Evolutionary conservation across 164 flowering plant species (phyloP).

Genomic region (Sextonia rubra): DNA sequence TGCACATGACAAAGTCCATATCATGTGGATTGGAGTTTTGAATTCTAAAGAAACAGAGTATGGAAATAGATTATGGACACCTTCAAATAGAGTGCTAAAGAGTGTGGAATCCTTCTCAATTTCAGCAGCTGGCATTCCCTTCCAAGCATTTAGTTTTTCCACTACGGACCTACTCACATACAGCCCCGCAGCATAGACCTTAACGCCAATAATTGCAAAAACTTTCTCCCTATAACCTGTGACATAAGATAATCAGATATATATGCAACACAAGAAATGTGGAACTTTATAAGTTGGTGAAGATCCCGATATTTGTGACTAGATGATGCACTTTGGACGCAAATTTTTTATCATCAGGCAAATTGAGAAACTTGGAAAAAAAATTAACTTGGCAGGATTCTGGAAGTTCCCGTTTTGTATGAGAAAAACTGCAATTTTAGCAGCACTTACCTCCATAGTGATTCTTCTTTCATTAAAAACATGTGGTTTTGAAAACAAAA

Average conservation of each 20-base stretch:
- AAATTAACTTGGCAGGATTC: no score
- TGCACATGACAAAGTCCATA: slow-evolving; percentile 23
- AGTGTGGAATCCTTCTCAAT: slow-evolving; percentile 40
- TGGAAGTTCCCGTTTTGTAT: no score
- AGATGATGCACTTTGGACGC: no score
- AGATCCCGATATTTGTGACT: no score
- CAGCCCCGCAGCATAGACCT: slow-evolving; percentile 83
- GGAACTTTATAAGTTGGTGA: neutral
- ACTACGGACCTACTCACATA: slow-evolving; percentile 40
- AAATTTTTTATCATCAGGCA: no score
- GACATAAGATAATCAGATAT: neutral
- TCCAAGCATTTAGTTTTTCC: slow-evolving; percentile 36
- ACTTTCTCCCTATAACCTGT: slow-evolving; percentile 85
- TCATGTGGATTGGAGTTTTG: slow-evolving; percentile 10
- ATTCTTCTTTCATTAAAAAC: no score
- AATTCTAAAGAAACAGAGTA: neutral
- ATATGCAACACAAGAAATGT: neutral
- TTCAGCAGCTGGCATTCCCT: slow-evolving; percentile 44
- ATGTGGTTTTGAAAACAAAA: no score
- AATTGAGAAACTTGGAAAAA: no score
- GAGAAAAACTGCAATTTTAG: no score
- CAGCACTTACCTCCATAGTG: no score
- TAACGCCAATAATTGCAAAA: slow-evolving; percentile 82
- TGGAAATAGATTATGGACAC: slow-evolving; percentile 23
- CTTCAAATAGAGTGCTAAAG: slow-evolving; percentile 46